Percentiles rank a stretch among this genome's conserved stretches.
phyloP scores from a whole-genome alignment of 2,329 filamentous ascomycete genomes.

The Penicillium sp. region DNA sequence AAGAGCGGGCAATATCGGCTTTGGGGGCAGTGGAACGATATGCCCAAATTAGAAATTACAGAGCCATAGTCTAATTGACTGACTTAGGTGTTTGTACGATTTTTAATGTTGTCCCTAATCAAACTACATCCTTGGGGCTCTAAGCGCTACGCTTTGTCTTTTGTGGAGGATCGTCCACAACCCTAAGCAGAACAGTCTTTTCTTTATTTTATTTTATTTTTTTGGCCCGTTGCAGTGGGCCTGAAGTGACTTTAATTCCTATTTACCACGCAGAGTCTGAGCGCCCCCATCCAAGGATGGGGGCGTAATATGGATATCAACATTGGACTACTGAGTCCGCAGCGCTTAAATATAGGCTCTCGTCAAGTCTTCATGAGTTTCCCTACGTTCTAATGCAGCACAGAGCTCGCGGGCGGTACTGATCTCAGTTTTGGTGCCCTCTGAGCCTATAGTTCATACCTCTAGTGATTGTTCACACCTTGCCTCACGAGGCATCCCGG shows the following conservation, averaged over 20 bases:
- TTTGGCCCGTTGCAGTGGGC: constrained; percentile 15
- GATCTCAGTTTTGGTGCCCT: constrained; percentile 25
- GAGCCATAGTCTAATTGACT: not conserved
- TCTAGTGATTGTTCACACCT: constrained; percentile 25
- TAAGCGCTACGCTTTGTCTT: constrained; percentile 11
- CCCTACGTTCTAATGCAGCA: constrained; percentile 29
- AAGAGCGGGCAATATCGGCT: not conserved
- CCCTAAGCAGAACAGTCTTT: not conserved
- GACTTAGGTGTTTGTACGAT: not conserved
- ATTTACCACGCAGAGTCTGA: constrained; percentile 29
- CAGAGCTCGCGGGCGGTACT: constrained; percentile 31
- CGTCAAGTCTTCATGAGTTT: constrained; percentile 26
- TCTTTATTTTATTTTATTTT: not conserved
- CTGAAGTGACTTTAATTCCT: constrained; percentile 17
- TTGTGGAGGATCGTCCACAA: constrained; percentile 8
- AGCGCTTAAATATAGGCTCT: constrained; percentile 41
- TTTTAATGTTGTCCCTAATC: not conserved
- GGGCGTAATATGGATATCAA: constrained; percentile 32
- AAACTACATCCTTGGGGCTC: not conserved
- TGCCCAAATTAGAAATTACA: too few species aligned
- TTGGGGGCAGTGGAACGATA: not conserved
- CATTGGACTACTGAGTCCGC: constrained; percentile 23
- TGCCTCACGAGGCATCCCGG: constrained; percentile 37
- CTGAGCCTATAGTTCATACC: constrained; percentile 34
- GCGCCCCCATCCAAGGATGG: constrained; percentile 26